These are phyloP conservation scores for Aspergillus conjunctus DNA, from an alignment of 495 filamentous ascomycete genomes.

Conservation along the genomic window DNA sequence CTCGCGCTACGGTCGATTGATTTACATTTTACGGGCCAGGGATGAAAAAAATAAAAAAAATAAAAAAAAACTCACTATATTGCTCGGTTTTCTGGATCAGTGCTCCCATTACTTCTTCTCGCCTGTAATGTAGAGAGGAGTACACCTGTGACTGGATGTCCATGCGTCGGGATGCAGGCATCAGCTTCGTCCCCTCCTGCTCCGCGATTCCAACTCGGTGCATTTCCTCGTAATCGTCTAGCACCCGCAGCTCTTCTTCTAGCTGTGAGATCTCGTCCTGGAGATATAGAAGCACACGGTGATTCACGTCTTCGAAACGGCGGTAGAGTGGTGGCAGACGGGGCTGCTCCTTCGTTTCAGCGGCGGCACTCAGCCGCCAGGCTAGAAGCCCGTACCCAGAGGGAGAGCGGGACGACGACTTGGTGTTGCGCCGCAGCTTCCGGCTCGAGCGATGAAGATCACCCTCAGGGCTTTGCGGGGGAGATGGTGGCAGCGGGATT, in stretches of 20 bases:
- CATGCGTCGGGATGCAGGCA: constrained; percentile 65
- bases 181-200: constrained; percentile 46
- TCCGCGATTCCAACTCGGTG: constrained; percentile 55
- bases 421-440: constrained; percentile 32
- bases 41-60: too few species aligned
- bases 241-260: constrained; percentile 69
- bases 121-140: constrained; percentile 71
- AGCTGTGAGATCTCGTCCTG: constrained; percentile 85
- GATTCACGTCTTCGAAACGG: constrained; percentile 81
- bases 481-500: constrained; percentile 39
- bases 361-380: constrained; percentile 55
- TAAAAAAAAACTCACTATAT: constrained; percentile 72
- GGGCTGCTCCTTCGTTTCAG: constrained; percentile 34
- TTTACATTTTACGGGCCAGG: too few species aligned
- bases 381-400: constrained; percentile 72
- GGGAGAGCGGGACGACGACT: constrained; percentile 26
- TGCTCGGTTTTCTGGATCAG: constrained; percentile 76
- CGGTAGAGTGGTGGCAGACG: constrained; percentile 74
- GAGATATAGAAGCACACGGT: constrained; percentile 80
- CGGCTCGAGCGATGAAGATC: constrained; percentile 31
- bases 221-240: constrained; percentile 74
- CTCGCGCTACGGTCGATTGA: background rate
- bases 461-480: constrained; percentile 43
- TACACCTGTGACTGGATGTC: constrained; percentile 61
- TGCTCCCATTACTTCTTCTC: constrained; percentile 67